A percentile compares a stretch with the other conserved stretches of the same genome.
These are phyloP conservation scores for Dictyostelium discoideum DNA, from an alignment of 78 protist species.

Conservation along the genomic window dicty_2.7 NC_007090.3:3379001-3379500, in stretches of 20 bases:
- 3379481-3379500: background rate
- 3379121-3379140: background rate
- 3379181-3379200: background rate
- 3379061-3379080: background rate
- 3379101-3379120: background rate
- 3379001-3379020: background rate
- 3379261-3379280: background rate
- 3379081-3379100: background rate
- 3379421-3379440: background rate
- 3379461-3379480: background rate
- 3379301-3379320: background rate
- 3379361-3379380: background rate
- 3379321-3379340: background rate
- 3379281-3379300: background rate
- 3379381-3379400: background rate
- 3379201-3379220: background rate
- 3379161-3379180: background rate
- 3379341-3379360: background rate
- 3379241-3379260: background rate
- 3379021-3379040: background rate
- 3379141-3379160: background rate
- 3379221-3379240: background rate
- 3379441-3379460: background rate
- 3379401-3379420: background rate
- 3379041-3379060: background rate